Evolutionary conservation across 2,329 filamentous ascomycete species (phyloP), one percentile per base, ranked within the genome.

Genomic region (Acarospora socialis): DNA sequence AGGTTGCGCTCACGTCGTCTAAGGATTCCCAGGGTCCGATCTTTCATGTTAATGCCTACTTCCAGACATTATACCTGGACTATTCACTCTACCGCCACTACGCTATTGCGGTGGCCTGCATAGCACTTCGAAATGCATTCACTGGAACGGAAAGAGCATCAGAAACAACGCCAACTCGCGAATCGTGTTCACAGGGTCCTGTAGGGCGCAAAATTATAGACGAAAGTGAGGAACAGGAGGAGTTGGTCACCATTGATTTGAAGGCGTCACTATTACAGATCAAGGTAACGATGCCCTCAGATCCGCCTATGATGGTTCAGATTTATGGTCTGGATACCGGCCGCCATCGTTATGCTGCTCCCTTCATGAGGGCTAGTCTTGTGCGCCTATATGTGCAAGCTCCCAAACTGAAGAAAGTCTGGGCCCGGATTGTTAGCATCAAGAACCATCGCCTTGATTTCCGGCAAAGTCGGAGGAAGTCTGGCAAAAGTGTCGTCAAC

Each of bases 41-140:
- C 4, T 81, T 94, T 48, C 83, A 95, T 49, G 58, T 95, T 25
- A 83, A 92, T 43, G 80, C 82, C 0, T 72, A 80, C 32, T 68
- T 90, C 13, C 78, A 79, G 43, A 82, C 80, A 4, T 58, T 98
- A 2, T 73, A 81, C 38, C 49, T 92, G 5, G 79, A 92, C 30
- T 95, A 95, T 50, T 98, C 92, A 1, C 68, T 98, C 0, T 93
- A 92, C 52, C 77, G 86, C 3, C 86, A 93, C 50, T 98, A 94
- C 49, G 79, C 86, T 1, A 67, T 92, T 16, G 81, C 83, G 1
- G 74, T 95, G 37, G 90, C 87, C 6, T 61, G 69, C 15, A 76
- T 75, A 49, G 81, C 92, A 3, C 54, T 98, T 15, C 67, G 68
- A 33, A 74, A 73, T 46, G 77, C 79, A 0, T 81, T 86, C 29